Evolutionary conservation across 2,329 filamentous ascomycete genomes (phyloP).

Genomic region (Aureobasidium zeae): DNA sequence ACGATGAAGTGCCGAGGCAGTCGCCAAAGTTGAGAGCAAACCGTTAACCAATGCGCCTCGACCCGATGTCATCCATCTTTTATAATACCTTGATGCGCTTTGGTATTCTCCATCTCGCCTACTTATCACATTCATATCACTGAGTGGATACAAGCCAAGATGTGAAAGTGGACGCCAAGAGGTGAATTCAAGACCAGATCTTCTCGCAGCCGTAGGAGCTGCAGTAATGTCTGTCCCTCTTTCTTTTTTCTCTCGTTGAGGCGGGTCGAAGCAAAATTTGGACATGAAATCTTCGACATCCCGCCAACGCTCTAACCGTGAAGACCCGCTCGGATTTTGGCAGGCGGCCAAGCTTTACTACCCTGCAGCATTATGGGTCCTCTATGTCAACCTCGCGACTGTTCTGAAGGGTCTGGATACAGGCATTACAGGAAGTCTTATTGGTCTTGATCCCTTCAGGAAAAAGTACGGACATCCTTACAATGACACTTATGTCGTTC

Average conservation of each 20-base stretch:
- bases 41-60: too few relatives aligned
- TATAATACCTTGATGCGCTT: too few relatives aligned
- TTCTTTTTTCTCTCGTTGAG: too few relatives aligned
- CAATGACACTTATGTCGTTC: conserved; percentile 10
- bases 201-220: too few relatives aligned
- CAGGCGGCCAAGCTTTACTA: conserved; percentile 13
- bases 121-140: conserved; percentile 4
- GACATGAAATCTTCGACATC: conserved; percentile 9
- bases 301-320: conserved; percentile 1
- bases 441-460: conserved; percentile 12
- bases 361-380: conserved; percentile 11
- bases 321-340: conserved; percentile 9
- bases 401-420: conserved; percentile 12
- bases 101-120: neutral
- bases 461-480: conserved; percentile 2
- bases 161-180: conserved; percentile 1
- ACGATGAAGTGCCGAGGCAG: too few relatives aligned
- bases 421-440: conserved; percentile 9
- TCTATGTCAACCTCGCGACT: conserved; percentile 7
- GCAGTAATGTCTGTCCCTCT: too few relatives aligned
- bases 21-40: too few relatives aligned
- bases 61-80: too few relatives aligned
- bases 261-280: too few relatives aligned
- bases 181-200: too few relatives aligned
- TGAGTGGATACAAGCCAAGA: conserved; percentile 4